phyloP scores from a whole-genome alignment of 495 filamentous ascomycete genomes.

The Amphirosellinia nigrospora region DNA sequence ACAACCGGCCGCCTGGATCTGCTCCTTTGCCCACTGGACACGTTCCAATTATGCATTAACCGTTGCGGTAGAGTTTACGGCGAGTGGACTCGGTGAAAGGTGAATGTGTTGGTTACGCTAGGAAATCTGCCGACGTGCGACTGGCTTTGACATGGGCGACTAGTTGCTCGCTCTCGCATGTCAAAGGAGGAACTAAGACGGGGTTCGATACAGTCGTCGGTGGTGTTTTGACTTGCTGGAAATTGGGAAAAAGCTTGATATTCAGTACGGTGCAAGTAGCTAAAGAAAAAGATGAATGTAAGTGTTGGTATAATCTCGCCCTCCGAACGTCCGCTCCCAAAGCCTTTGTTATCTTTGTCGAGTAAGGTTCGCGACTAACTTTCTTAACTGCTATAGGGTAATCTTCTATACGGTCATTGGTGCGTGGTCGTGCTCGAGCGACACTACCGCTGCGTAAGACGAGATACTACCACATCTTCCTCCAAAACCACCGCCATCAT shows the following conservation, averaged over 20 bases:
- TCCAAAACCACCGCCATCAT: neutral
- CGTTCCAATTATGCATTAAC: constrained; percentile 16
- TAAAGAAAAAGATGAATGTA: neutral
- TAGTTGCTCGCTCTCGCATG: neutral
- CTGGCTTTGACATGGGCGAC: neutral
- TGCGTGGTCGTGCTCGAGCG: too few relatives aligned
- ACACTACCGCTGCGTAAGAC: too few relatives aligned
- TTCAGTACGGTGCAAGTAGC: neutral
- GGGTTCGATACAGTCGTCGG: neutral
- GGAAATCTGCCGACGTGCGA: neutral
- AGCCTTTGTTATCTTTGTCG: neutral
- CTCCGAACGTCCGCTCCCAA: neutral
- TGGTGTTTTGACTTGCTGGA: neutral
- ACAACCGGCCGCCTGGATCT: constrained; percentile 14
- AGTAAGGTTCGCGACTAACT: neutral
- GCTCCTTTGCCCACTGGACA: neutral
- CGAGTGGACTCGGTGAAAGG: neutral
- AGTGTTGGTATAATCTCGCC: neutral
- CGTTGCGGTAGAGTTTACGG: neutral
- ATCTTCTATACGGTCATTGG: neutral
- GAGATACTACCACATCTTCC: too few relatives aligned
- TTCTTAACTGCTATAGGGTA: neutral
- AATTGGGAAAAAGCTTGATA: neutral
- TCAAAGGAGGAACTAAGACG: neutral
- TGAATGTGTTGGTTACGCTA: neutral